These are phyloP conservation scores for Tricholoma matsutake DNA, from an alignment of 768 basidiomycete genomes.

Conservation along the genomic window DNA sequence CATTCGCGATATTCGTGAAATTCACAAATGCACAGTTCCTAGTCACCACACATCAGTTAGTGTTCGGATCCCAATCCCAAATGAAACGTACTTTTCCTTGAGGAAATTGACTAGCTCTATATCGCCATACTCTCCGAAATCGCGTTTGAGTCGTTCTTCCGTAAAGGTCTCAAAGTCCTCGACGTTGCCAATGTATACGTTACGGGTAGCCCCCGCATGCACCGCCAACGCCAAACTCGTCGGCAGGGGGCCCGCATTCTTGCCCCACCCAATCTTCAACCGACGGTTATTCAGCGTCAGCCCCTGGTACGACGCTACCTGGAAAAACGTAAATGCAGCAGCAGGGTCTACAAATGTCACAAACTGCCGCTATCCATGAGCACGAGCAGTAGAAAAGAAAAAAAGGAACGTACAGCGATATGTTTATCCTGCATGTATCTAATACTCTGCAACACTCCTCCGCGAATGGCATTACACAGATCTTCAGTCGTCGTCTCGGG, in stretches of 20 bases:
- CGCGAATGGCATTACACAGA: slow-evolving; percentile 92
- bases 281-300: slow-evolving; percentile 90
- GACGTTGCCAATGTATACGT: slow-evolving; percentile 94
- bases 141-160: slow-evolving; percentile 85
- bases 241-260: slow-evolving; percentile 85
- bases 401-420: slow-evolving; percentile 68
- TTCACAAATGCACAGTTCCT: slow-evolving; percentile 97
- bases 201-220: slow-evolving; percentile 90
- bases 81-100: slow-evolving; percentile 76
- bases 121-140: slow-evolving; percentile 95
- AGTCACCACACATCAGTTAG: background rate
- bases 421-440: slow-evolving; percentile 97
- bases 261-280: slow-evolving; percentile 98
- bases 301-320: slow-evolving; percentile 86
- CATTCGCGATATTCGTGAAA: slow-evolving; percentile 92
- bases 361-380: slow-evolving; percentile 51
- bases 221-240: slow-evolving; percentile 86
- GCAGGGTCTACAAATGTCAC: slow-evolving; percentile 95
- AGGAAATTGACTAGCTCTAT: slow-evolving; percentile 96
- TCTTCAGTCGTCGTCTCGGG: slow-evolving; percentile 95
- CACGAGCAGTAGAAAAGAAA: background rate
- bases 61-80: too few relatives aligned
- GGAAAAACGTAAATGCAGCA: slow-evolving; percentile 91
- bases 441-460: slow-evolving; percentile 95
- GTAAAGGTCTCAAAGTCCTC: slow-evolving; percentile 93